Conservation (phyloP, 1,284 basidiomycete species). For the Microbotryomycetes sp. region DNA sequence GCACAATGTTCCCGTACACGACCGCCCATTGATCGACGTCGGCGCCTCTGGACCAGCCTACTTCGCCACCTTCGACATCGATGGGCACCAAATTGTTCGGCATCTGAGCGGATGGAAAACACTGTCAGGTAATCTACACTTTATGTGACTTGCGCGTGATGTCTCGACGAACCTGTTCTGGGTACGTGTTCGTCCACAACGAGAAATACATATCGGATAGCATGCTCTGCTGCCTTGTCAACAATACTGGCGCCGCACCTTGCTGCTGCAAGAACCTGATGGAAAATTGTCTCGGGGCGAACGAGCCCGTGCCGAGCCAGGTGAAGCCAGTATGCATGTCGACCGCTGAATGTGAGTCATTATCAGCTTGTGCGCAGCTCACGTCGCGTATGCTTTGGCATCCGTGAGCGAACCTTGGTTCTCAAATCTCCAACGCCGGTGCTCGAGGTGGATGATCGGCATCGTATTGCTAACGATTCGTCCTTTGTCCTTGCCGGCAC, state of each 20-base stretch:
- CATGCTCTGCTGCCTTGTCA: constrained; percentile 12
- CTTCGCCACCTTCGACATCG: constrained; percentile 27
- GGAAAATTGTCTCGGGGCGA: constrained; percentile 18
- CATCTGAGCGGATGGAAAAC: constrained; percentile 7
- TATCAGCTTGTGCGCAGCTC: not conserved
- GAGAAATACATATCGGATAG: constrained; percentile 29
- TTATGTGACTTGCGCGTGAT: not conserved
- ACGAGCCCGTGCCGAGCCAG: constrained; percentile 26
- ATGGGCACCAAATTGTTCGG: constrained; percentile 20
- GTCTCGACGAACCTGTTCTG: constrained; percentile 16
- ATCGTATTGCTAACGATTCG: constrained; percentile 23
- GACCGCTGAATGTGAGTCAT: constrained; percentile 2
- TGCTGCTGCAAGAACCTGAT: constrained; percentile 24
- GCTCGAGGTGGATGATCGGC: constrained; percentile 24
- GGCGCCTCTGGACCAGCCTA: constrained; percentile 12
- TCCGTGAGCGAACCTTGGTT: constrained; percentile 10
- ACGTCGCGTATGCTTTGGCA: not conserved
- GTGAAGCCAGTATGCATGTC: constrained; percentile 28
- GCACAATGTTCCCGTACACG: constrained; percentile 16
- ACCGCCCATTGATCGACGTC: constrained; percentile 18
- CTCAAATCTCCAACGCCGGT: constrained; percentile 25
- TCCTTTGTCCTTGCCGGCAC: not conserved
- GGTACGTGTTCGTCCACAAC: constrained; percentile 32
- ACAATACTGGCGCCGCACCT: constrained; percentile 6
- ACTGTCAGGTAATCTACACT: not conserved